Conservation (phyloP, 2,329 filamentous ascomycete species). For the Whalleya microplaca region DNA sequence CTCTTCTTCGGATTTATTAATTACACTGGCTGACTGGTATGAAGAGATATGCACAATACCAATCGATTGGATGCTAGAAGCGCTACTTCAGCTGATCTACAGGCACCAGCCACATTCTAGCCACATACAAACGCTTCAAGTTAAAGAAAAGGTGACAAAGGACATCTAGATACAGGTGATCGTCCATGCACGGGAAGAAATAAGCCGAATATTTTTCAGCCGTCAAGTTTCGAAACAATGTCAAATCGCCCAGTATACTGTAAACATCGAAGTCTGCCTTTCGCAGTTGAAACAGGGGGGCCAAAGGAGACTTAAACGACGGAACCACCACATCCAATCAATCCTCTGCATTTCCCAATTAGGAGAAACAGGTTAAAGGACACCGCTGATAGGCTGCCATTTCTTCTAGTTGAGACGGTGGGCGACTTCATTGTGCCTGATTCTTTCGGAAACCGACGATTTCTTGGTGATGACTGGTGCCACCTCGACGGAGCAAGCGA, state of each 20-base stretch:
- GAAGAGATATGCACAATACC: no score
- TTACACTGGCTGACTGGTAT: no score
- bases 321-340: not conserved
- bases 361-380: not conserved
- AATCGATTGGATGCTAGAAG: no score
- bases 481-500: not conserved
- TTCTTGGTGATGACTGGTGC: not conserved
- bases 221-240: not conserved
- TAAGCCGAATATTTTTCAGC: not conserved
- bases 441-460: not conserved
- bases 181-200: not conserved
- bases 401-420: not conserved
- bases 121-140: no score
- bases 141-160: not conserved
- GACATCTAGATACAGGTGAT: not conserved
- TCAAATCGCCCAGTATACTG: not conserved
- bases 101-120: no score
- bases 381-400: not conserved
- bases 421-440: not conserved
- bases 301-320: not conserved
- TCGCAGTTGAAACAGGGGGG: not conserved
- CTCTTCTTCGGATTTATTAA: no score
- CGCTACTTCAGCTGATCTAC: no score
- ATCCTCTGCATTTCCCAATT: not conserved
- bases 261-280: not conserved